A percentile compares a stretch with the other conserved stretches of the same genome.
Evolutionary conservation across 1,284 basidiomycete genomes (phyloP).

Genomic region (Phellinidium pouzarii): DNA sequence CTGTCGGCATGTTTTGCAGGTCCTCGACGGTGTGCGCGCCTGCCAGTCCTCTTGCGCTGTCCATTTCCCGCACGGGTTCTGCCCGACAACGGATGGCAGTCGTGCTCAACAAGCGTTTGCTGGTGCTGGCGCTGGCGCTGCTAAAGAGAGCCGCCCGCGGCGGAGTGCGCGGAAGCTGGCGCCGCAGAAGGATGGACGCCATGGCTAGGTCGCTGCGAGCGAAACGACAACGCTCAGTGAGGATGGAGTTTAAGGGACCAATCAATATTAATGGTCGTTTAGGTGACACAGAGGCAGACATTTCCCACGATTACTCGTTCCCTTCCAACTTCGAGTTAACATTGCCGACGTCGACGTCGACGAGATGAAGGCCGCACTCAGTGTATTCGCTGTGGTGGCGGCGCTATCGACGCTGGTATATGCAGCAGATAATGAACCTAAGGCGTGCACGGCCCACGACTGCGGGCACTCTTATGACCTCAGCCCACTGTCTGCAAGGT

Average conservation of each 20-base stretch:
- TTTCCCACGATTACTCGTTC: not conserved
- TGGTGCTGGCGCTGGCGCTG: conserved; percentile 1
- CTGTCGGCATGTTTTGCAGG: conserved; percentile 69
- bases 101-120: conserved; percentile 9
- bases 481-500: conserved; percentile 50
- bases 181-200: conserved; percentile 34
- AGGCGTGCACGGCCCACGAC: conserved; percentile 35
- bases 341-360: not conserved
- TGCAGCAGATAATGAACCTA: conserved; percentile 23
- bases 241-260: conserved; percentile 21
- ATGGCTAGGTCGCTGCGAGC: conserved; percentile 25
- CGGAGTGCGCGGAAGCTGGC: conserved; percentile 33
- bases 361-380: conserved; percentile 10
- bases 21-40: conserved; percentile 74
- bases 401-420: not conserved
- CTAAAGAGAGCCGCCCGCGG: conserved; percentile 2
- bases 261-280: not conserved
- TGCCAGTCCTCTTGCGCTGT: conserved; percentile 38
- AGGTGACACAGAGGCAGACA: conserved; percentile 17
- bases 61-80: conserved; percentile 7
- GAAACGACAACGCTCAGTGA: conserved; percentile 17
- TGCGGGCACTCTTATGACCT: conserved; percentile 55
- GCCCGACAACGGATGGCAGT: conserved; percentile 17
- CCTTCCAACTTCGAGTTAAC: too few species aligned
- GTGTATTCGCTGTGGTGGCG: conserved; percentile 5